Evolutionary conservation across 768 basidiomycete genomes (phyloP), one percentile per base, ranked within the genome.

Genomic region (Tylopilus cervinicoccineus): DNA sequence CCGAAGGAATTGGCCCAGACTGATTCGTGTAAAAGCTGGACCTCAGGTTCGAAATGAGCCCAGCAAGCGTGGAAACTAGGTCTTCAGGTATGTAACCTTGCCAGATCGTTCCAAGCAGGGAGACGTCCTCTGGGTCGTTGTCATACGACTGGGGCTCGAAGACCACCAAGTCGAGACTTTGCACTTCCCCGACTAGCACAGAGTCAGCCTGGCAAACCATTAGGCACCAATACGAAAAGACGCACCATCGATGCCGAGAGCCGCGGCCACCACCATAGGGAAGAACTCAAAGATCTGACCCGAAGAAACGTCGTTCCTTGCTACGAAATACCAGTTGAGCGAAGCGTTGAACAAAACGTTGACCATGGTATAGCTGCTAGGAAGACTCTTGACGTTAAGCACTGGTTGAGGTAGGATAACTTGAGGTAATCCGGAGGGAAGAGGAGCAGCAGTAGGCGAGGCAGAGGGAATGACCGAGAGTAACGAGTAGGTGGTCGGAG

Each of bases 241-340:
- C 77, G 31, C 59, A 78, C 73, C 24, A 46, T 48, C n/a, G 17
- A 83, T 66, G 22, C 55, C 56, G 23, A 86, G 70, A 4, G 82
- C 73, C 3, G 61, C 58, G 24, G 71, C 52, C 44, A 86, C 55
- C 47, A 83, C 62, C 0, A 59, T 23, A 1, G 91, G 89, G 46
- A 85, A 69, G 59, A 75, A 85, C 12, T 77, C 80, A 60, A 97
- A 88, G 36, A 98, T 74, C 70, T 97, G 90, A 40, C 76, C 83
- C 3, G 80, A 74, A 1, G 87, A 77, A 46, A 83, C 72, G 8
- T 67, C 50, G 50, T 72, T 81, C 13, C 55, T 54, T 33, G 82
- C 79, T 5, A 93, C 86, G 55, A 83, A 89, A 0, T 56, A 17
- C 92, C 92, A 94, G 48, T 76, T 76, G 50, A 93, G 70, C 20